These are phyloP conservation scores for Lactarius indigo DNA, from an alignment of 768 basidiomycete genomes.

Conservation along the genomic window DNA sequence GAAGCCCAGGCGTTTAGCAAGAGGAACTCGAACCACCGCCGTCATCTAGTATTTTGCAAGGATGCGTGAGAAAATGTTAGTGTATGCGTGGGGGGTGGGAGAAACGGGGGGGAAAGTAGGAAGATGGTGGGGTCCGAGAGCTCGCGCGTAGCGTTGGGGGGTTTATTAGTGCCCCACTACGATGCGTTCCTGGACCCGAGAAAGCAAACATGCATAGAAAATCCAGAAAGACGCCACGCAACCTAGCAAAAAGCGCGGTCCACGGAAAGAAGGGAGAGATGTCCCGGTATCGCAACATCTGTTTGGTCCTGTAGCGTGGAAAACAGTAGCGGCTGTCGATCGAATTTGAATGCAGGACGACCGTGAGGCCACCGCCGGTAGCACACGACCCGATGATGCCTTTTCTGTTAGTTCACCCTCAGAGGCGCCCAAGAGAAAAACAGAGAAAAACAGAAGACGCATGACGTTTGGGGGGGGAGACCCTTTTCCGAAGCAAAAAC, in stretches of 20 bases:
- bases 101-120: not conserved
- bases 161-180: not conserved
- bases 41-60: conserved; percentile 3
- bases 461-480: conserved; percentile 11
- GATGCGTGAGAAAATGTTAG: not conserved
- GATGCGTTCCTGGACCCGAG: not conserved
- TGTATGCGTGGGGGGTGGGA: not conserved
- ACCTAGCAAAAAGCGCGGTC: not conserved
- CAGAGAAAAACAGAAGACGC: not conserved
- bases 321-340: not conserved
- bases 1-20: conserved; percentile 8
- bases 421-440: not conserved
- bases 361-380: not conserved
- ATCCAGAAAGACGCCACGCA: conserved; percentile 9
- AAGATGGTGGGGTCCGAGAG: not conserved
- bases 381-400: not conserved
- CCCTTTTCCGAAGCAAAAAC: not conserved
- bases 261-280: not conserved
- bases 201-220: not conserved
- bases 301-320: conserved; percentile 2
- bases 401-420: not conserved
- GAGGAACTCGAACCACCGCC: not conserved
- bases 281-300: conserved; percentile 1
- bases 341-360: not conserved
- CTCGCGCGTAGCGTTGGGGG: not conserved